Evolutionary conservation across 2,329 filamentous ascomycete species (phyloP), one percentile per base, ranked within the genome.

Genomic region (Colletotrichum sp.): DNA sequence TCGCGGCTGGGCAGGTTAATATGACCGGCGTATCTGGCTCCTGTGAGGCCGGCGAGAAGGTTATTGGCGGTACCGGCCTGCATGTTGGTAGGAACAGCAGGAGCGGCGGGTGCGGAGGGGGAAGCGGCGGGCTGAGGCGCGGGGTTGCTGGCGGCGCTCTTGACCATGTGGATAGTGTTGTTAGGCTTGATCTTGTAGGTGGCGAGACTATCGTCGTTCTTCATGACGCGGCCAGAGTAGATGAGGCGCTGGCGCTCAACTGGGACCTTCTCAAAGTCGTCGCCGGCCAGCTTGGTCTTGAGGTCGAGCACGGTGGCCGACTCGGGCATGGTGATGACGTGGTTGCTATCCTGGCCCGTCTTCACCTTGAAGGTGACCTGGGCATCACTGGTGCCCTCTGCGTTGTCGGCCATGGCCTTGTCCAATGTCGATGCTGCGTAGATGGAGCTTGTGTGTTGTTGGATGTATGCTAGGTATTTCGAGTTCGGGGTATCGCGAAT

Each of bases 331-430:
- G 95, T 98, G 83, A 99, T 89, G 68, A 91, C 93, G 83, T 95
- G 96, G 85, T 94, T 95, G 84, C 92, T 93, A 83, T 98, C 96
- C 81, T 93, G 94, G n/a, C 95, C 96, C n/a, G 95, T 95, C 89
- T 99, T 99, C 86, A 99, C 93, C 88, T 96, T 97, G 92, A 99
- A 99, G 84, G 95, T 98, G 87, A 99, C 88, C 81, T 96, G 93
- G 81, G 93, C 88, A 82, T 96, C 95, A 81, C 92, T 90, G 81
- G 88, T 83, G 79, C 89, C 84, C 76, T 91, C 89, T 80, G 88
- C 84, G 82, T 90, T 91, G 84, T 95, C 93, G 83, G 93, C 90
- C 93, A 95, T 95, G 82, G 78, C 72, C 75, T 74, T 52, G 52
- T 76, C 34, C 48, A 60, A 22, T 76, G 26, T 32, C 48, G 66